Conservation (phyloP, 768 basidiomycete species). For the Boletus sp. region DNA sequence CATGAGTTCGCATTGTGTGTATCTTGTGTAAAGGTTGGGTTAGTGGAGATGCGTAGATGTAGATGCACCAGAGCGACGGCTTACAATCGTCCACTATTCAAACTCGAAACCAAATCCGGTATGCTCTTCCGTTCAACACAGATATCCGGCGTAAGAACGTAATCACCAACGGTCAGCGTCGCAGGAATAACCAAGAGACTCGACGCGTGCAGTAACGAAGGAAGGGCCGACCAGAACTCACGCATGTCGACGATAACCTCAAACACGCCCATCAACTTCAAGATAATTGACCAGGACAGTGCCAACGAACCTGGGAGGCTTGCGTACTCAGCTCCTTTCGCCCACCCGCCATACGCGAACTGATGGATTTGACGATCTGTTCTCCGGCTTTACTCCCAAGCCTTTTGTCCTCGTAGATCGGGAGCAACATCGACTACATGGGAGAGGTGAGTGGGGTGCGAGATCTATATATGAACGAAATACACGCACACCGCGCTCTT, state of each 20-base stretch:
- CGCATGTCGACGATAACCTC: constrained; percentile 96
- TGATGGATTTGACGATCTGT: constrained; percentile 75
- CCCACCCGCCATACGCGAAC: constrained; percentile 83
- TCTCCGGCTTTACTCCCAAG: constrained; percentile 41
- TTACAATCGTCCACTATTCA: constrained; percentile 90
- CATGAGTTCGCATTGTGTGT: constrained; percentile 97
- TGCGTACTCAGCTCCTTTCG: constrained; percentile 61
- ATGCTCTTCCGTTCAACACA: constrained; percentile 96
- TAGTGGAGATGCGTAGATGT: neutral
- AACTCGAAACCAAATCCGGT: constrained; percentile 87
- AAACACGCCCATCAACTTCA: neutral
- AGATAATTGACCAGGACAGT: neutral
- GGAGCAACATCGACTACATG: constrained; percentile 81
- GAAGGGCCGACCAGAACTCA: constrained; percentile 91
- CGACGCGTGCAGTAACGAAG: constrained; percentile 83
- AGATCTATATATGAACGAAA: neutral
- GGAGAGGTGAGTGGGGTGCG: neutral
- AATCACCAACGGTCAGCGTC: constrained; percentile 93
- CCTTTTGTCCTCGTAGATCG: constrained; percentile 63
- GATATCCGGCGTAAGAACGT: constrained; percentile 91
- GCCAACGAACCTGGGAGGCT: constrained; percentile 52
- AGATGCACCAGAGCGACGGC: constrained; percentile 30
- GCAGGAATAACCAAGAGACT: constrained; percentile 80
- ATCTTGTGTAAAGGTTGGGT: constrained; percentile 45
- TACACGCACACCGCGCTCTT: constrained; percentile 77